These are phyloP conservation scores for Pseudopediastrum boryanum DNA, from an alignment of 139 green algal genomes.

Conservation along the genomic window DNA sequence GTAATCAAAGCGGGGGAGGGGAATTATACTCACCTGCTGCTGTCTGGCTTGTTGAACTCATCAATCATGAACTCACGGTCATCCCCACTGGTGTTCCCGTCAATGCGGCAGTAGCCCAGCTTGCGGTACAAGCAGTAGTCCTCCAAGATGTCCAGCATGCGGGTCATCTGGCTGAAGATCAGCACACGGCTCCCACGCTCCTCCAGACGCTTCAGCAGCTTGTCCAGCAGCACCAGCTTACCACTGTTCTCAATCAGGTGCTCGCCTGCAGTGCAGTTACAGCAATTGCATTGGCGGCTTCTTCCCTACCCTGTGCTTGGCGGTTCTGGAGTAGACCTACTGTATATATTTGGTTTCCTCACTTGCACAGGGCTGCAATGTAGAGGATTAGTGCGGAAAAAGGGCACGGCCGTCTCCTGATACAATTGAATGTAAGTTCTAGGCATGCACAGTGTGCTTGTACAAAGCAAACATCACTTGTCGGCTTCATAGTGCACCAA, in stretches of 20 bases:
- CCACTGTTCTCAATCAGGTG: constrained; percentile 73
- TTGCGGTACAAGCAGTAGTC: constrained; percentile 76
- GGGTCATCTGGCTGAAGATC: constrained; percentile 91
- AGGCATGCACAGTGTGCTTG: too few relatives aligned
- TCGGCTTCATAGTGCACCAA: too few relatives aligned
- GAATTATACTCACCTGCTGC: constrained; percentile 20
- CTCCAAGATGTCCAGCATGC: constrained; percentile 93
- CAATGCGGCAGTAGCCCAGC: constrained; percentile 92
- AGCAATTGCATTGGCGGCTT: too few relatives aligned
- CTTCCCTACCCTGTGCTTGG: too few relatives aligned
- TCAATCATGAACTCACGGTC: constrained; percentile 95
- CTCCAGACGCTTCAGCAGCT: constrained; percentile 87
- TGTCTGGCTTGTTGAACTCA: constrained; percentile 77
- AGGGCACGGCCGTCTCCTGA: too few relatives aligned
- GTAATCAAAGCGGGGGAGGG: too few relatives aligned
- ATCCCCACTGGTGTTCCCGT: constrained; percentile 96
- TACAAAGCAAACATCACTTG: too few relatives aligned
- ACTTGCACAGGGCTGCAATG: too few relatives aligned
- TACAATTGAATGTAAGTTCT: too few relatives aligned
- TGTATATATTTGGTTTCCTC: too few relatives aligned
- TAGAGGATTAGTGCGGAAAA: too few relatives aligned
- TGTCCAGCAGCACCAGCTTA: constrained; percentile 96
- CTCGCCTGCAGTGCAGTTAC: constrained; percentile 83
- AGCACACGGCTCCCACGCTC: constrained; percentile 80
- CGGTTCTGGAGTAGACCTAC: too few relatives aligned